Base-by-base conservation (phyloP, 768 basidiomycete genomes). In the Boletus pseudo-olivaceus region DNA sequence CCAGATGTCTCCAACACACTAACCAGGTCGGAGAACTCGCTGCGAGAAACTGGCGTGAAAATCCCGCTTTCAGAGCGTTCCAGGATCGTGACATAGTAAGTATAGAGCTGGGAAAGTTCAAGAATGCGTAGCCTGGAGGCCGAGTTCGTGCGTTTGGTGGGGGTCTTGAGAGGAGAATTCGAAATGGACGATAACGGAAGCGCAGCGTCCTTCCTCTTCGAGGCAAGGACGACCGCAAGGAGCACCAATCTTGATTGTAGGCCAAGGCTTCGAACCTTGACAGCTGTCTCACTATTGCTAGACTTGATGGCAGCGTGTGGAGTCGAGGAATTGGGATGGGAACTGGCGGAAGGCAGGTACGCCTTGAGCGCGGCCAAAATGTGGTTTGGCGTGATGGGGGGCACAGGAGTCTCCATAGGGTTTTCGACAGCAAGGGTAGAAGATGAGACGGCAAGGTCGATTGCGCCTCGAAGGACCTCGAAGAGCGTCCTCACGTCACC, bases 401-500 rank as follows among this genome's bases (percentile, higher is more conserved):
- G 75, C 0, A 79, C 65, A 2, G 76, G 59, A 2, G 73, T 61
- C 3, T 65, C 65, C 49, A 70, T 70, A 23, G 55, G 71, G 38
- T 62, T 65, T 54, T 64, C 64, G 45, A 51, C 35, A 30, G 58
- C 37, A 26, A 51, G 2, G 1, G 51, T 49, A 14, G 64, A 57
- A 43, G 66, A 64, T 26, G 70, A 72, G n/a, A 79, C 72, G 0
- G 85, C 83, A 14, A 85, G 70, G 59, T 91, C 88, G 59, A 95
- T 88, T 8, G 91, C 88, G 11, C 85, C 82, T 30, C 90, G 81
- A 10, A 91, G 76, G 12, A 93, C 87, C 66, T 90, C 89, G 51
- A 95, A 87, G 2, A 92, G 73, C 26, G 80, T 82, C 38, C 92
- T 78, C 9, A 93, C 88, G 62, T 95, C 92, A 15, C 92, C 92